Evolutionary conservation across 2,329 filamentous ascomycete genomes (phyloP).

Genomic region (Gyromitra esculenta): DNA sequence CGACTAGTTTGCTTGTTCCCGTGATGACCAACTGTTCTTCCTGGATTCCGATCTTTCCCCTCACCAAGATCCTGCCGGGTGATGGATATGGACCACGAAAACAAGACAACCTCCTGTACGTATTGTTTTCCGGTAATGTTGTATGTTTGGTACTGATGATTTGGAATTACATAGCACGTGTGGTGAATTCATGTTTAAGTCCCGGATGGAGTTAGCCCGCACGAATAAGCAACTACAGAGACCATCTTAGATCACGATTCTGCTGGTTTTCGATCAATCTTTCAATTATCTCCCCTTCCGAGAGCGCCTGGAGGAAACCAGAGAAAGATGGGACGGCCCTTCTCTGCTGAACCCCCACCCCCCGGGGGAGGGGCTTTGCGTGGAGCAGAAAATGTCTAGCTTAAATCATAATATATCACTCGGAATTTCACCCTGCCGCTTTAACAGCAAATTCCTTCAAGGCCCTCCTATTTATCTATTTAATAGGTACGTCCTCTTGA

Average conservation of each 20-base stretch:
- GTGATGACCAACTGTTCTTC: not conserved
- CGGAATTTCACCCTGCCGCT: not conserved
- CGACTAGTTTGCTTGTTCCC: not conserved
- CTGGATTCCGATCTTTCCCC: not conserved
- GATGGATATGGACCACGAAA: not conserved
- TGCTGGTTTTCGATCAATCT: not conserved
- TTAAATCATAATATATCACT: slow-evolving; percentile 5
- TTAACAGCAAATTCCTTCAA: not conserved
- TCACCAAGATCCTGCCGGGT: not conserved
- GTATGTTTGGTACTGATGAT: not conserved
- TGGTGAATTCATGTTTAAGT: not conserved
- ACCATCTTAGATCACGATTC: not conserved
- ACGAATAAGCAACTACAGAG: not conserved
- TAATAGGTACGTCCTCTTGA: no score
- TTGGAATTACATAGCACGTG: not conserved
- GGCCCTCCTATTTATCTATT: no score
- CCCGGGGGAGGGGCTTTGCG: not conserved
- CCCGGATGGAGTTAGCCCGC: not conserved
- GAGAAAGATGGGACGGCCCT: no score
- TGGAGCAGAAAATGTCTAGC: not conserved
- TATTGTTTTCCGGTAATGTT: not conserved
- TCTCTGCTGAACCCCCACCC: not conserved
- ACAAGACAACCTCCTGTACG: not conserved
- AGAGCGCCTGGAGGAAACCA: no score
- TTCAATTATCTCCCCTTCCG: no score